Percentiles rank a stretch among this genome's conserved stretches.
Conservation (phyloP, 176 grass and related monocot genomes). For the Eleusine coracana region DNA sequence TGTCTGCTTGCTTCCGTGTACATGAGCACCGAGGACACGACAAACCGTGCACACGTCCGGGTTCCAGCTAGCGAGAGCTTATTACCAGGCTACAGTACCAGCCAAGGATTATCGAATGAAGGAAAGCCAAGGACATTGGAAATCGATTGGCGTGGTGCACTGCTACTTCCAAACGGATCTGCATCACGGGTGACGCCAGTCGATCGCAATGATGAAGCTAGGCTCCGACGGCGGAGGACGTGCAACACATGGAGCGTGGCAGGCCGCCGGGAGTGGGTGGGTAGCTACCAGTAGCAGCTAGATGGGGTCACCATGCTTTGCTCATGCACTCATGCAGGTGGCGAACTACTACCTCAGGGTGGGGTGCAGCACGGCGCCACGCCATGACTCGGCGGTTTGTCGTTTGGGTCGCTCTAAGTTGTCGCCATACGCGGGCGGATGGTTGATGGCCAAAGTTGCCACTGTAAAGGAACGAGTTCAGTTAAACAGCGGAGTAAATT, state of each 20-base stretch:
- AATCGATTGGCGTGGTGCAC: neutral
- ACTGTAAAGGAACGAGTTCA: neutral
- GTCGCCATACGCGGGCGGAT: neutral
- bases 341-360: neutral
- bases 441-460: neutral
- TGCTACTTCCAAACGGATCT: neutral
- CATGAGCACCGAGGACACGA: too few relatives aligned
- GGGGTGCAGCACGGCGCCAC: neutral
- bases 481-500: neutral
- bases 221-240: neutral
- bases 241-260: neutral
- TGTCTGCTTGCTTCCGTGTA: neutral
- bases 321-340: neutral
- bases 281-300: neutral
- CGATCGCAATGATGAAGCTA: neutral
- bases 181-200: constrained; percentile 7
- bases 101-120: neutral
- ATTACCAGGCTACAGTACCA: neutral
- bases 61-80: neutral
- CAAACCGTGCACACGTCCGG: neutral
- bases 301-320: neutral
- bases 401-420: neutral
- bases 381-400: neutral
- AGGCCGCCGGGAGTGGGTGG: neutral
- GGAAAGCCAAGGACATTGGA: neutral